Evolutionary conservation across 73 alveolate species (phyloP).

Genomic region (Uronychia setigera): DNA sequence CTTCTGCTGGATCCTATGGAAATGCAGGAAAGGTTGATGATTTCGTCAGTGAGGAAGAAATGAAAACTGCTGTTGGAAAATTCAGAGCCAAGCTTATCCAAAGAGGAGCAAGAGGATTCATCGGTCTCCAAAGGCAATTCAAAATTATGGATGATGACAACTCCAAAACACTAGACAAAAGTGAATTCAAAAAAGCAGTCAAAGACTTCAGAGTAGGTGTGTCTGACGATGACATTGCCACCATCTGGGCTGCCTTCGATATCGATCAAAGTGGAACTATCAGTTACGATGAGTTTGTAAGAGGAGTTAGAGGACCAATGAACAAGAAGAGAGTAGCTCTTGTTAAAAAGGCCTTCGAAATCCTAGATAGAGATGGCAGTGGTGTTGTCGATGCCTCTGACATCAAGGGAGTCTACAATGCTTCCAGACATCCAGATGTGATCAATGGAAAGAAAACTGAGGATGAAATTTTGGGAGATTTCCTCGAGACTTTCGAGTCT

Average conservation of each 20-base stretch:
- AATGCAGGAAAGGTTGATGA: background rate
- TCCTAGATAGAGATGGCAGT: conserved; percentile 31
- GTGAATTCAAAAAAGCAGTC: conserved; percentile 76
- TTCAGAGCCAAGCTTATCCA: conserved; percentile 75
- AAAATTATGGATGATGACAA: conserved; percentile 88
- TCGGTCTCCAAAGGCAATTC: conserved; percentile 83
- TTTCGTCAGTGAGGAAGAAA: conserved; percentile 22
- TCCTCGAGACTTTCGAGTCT: conserved; percentile 77
- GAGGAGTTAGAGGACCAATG: conserved; percentile 92
- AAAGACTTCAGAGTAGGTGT: conserved; percentile 81
- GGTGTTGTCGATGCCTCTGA: conserved; percentile 48
- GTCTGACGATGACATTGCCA: conserved; percentile 72
- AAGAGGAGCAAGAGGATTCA: conserved; percentile 94
- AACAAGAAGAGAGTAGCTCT: conserved; percentile 33
- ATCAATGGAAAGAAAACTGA: conserved; percentile 76
- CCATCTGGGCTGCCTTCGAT: conserved; percentile 77
- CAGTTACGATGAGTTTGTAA: conserved; percentile 89
- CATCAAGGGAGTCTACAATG: conserved; percentile 69
- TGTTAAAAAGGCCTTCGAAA: conserved; percentile 41
- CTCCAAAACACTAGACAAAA: conserved; percentile 59
- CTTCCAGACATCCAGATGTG: conserved; percentile 86
- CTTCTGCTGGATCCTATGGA: background rate
- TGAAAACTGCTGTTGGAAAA: conserved; percentile 55
- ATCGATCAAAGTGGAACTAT: conserved; percentile 83
- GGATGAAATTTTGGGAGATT: conserved; percentile 75